phyloP scores from a whole-genome alignment of 495 filamentous ascomycete species.

The Penicillium manginii region DNA sequence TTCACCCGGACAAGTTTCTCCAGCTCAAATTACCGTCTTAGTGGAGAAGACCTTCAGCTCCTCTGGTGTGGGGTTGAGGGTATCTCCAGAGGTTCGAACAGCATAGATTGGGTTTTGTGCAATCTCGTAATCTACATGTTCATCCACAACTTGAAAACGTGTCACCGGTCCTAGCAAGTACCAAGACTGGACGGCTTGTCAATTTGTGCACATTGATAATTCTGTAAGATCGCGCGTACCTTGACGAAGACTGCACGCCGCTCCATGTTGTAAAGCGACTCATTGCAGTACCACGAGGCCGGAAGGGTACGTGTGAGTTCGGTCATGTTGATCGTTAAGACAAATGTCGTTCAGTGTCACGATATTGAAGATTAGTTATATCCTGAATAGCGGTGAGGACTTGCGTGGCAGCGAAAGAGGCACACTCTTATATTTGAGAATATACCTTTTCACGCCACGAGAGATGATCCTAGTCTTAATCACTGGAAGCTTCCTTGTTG shows the following conservation, averaged over 20 bases:
- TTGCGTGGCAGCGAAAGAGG: slow-evolving; percentile 4
- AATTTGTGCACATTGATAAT: slow-evolving; percentile 1
- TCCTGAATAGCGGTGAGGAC: not conserved
- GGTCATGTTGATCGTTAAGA: slow-evolving; percentile 32
- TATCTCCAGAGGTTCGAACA: slow-evolving; percentile 40
- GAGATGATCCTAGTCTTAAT: not conserved
- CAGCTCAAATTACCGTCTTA: slow-evolving; percentile 29
- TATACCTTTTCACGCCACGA: slow-evolving; percentile 11
- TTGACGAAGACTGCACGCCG: slow-evolving; percentile 59
- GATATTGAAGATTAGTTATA: not conserved
- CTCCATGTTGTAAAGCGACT: slow-evolving; percentile 53
- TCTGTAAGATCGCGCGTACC: slow-evolving; percentile 22
- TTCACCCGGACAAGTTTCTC: not conserved
- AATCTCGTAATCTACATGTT: slow-evolving; percentile 57
- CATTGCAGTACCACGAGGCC: slow-evolving; percentile 50
- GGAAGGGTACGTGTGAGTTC: slow-evolving; percentile 46
- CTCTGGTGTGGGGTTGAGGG: slow-evolving; percentile 30
- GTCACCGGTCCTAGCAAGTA: slow-evolving; percentile 66
- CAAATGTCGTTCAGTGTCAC: not conserved
- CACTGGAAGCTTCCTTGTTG: not conserved
- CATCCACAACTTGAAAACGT: slow-evolving; percentile 49
- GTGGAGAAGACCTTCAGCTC: slow-evolving; percentile 50
- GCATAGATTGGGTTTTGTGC: slow-evolving; percentile 55
- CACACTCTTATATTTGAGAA: slow-evolving; percentile 7
- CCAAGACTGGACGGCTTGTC: slow-evolving; percentile 51